Evolutionary conservation across 495 filamentous ascomycete genomes (phyloP), one percentile per base, ranked within the genome.

Genomic region (Oleoguttula mirabilis): DNA sequence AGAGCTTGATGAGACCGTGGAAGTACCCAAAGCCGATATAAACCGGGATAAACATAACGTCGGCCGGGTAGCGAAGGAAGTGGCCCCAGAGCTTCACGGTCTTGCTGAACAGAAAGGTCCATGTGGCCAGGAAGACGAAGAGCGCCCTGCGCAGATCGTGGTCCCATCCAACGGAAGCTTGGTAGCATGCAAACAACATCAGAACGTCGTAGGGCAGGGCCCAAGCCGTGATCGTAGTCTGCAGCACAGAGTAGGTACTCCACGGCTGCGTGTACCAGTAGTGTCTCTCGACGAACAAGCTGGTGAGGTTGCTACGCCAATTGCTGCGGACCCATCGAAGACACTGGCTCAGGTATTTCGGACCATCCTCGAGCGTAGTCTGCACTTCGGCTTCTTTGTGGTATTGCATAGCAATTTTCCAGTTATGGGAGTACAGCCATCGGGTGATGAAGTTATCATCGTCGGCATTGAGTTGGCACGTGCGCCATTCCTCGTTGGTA

Each of bases 381-480:
- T 71, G 64, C 25, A 83, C 66, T 32, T 70, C 63, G 17, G 73
- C 66, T 36, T 75, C 70, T 3, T 60, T 51, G 38, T 70, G 66
- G 55, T 75, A 70, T 57, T 82, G 77, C 48, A 82, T 69, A 47
- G 70, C 69, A 33, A 77, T 75, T 39, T 70, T 67, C 70, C 68
- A 80, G 14, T 67, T 57, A 37, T 66, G 60, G 1, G 52, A 51
- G 22, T 79, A 73, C 42, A 71, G 58, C 65, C 70, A 82, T 7
- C 79, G 69, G 0, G 79, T 82, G 47, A 73, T 69, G 54, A 74
- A 82, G 54, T 82, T 81, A 62, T 82, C 80, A 54, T 80, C 76
- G 57, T 81, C 78, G 0, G 75, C 67, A 41, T 75, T 74, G 16
- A 81, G 61, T 12, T 73, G 69, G 47, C 67, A 68, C 51, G 69